Conservation (phyloP, 2,329 filamentous ascomycete genomes). For the Lanzia echinophila region DNA sequence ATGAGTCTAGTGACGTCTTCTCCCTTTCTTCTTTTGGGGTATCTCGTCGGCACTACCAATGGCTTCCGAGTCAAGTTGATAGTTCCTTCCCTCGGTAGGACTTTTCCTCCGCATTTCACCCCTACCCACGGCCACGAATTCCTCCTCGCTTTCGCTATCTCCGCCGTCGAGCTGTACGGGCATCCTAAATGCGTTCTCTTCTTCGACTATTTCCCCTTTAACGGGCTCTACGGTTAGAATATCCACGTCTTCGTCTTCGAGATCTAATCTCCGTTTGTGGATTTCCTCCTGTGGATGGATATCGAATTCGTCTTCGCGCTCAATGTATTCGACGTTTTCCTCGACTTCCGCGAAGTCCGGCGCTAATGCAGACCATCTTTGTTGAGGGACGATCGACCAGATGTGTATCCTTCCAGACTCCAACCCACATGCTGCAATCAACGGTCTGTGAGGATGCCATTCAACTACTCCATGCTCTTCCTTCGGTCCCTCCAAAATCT, state of each 20-base stretch:
- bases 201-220: conserved; percentile 51
- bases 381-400: conserved; percentile 91
- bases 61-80: conserved; percentile 51
- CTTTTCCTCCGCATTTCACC: conserved; percentile 87
- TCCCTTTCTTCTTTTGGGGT: conserved; percentile 18
- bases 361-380: conserved; percentile 94
- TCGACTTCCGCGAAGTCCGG: conserved; percentile 97
- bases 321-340: conserved; percentile 95
- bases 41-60: conserved; percentile 35
- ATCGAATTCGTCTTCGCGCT: conserved; percentile 95
- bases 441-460: conserved; percentile 85
- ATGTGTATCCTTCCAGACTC: conserved; percentile 92
- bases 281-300: conserved; percentile 94
- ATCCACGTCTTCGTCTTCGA: conserved; percentile 90
- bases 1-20: conserved; percentile 15
- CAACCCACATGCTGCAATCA: conserved; percentile 85
- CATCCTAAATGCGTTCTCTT: conserved; percentile 68
- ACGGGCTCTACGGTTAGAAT: conserved; percentile 70
- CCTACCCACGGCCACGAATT: conserved; percentile 60
- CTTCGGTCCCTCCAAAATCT: conserved; percentile 93
- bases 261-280: conserved; percentile 80
- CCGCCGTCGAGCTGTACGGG: conserved; percentile 89
- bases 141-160: conserved; percentile 93
- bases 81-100: conserved; percentile 64
- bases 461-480: conserved; percentile 96